A percentile compares a stretch with the other conserved stretches of the same genome.
phyloP scores from a whole-genome alignment of 768 basidiomycete genomes.

The Coprinopsis cinerea region DNA sequence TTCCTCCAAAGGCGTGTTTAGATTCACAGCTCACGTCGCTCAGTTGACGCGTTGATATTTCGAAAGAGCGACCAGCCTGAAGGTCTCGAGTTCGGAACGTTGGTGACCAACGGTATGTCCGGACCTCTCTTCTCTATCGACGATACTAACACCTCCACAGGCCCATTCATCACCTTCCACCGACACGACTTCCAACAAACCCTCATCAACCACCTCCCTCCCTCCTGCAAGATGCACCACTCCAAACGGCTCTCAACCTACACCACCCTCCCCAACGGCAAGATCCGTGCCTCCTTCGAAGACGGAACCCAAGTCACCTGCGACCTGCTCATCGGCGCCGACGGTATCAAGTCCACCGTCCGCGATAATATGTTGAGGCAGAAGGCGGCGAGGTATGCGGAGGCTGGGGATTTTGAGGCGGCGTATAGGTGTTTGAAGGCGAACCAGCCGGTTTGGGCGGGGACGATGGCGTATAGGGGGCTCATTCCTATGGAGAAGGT shows the following conservation, averaged over 20 bases:
- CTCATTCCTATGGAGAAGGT: slow-evolving; percentile 25
- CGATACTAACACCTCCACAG: slow-evolving; percentile 17
- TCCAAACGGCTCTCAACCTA: slow-evolving; percentile 49
- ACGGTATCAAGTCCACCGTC: slow-evolving; percentile 18
- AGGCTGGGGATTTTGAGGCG: slow-evolving; percentile 3
- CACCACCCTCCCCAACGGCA: slow-evolving; percentile 20
- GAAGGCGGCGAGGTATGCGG: slow-evolving; percentile 12
- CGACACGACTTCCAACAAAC: slow-evolving; percentile 55
- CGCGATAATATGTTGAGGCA: slow-evolving; percentile 11
- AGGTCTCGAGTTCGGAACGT: slow-evolving; percentile 14
- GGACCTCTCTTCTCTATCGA: neutral
- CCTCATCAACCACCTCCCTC: slow-evolving; percentile 39
- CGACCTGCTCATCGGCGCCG: slow-evolving; percentile 30
- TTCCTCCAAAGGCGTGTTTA: neutral
- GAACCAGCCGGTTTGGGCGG: slow-evolving; percentile 31
- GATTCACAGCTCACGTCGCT: neutral
- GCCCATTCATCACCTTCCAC: slow-evolving; percentile 39
- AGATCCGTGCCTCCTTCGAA: slow-evolving; percentile 21
- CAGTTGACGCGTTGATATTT: slow-evolving; percentile 9
- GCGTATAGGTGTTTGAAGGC: slow-evolving; percentile 1
- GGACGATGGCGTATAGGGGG: slow-evolving; percentile 28
- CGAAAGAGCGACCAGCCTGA: slow-evolving; percentile 17
- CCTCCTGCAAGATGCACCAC: slow-evolving; percentile 34
- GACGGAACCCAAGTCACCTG: slow-evolving; percentile 22
- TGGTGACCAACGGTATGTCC: slow-evolving; percentile 4